Evolutionary conservation across 768 basidiomycete species (phyloP), one percentile per base, ranked within the genome.

Genomic region (Candolleomyces eurysporus): DNA sequence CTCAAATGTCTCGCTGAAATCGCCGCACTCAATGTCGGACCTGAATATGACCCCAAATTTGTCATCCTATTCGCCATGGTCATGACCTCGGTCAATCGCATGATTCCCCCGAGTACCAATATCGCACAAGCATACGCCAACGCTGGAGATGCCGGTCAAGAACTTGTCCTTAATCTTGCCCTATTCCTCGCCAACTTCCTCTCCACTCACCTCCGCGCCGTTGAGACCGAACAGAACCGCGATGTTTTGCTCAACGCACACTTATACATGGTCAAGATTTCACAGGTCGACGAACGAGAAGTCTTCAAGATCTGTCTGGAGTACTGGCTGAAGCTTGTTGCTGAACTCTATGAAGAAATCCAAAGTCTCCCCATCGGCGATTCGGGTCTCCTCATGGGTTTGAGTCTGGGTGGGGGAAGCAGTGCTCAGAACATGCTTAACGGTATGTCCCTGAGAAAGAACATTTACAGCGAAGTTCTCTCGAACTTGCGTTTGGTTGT

Each of bases 241-340:
- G 94, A 96, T 67, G 90, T 98, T 0, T 81, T 99, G 30, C 84
- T 98, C 57, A 99, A 98, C 71, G 96, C 96, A 0, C 96, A 99
- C 74, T 79, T 96, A 31, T 99, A 98, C 76, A 94, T 99, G 86
- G 93, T 98, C 71, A 98, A 98, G 76, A 88, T 99, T 42, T 96
- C 94, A 0, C 94, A 95, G 66, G 97, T 99, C 40, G 96, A 99
- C 68, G 97, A 99, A 71, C 89, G 96, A 56, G 97, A 99, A 74
- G 91, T 99, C 65, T 98, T 98, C 87, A 99, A 99, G 78, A 97
- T 99, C 69, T 97, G 96, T 67, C 77, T 98, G 69, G 97, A 98
- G 71, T 99, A 98, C 77, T 99, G 97, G 94, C 74, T 88, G 58
- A 95, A 96, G 74, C 88, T 99, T 30, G 96, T 99, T 14, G 87